Conservation (phyloP, 805 yeast genomes). For the Lachancea mirantina region DNA sequence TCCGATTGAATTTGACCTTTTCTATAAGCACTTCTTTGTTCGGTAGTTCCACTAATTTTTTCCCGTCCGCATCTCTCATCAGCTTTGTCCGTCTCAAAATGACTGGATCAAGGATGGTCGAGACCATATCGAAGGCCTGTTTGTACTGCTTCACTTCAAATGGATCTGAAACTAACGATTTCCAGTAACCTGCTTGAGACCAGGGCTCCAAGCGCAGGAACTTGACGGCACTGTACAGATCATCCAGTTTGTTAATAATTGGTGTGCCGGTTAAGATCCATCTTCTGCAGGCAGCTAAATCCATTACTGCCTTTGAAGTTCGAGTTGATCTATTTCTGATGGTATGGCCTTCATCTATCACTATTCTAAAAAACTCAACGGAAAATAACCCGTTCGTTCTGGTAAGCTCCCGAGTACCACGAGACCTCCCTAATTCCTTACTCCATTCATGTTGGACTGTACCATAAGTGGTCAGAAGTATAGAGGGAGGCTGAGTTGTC, state of each 20-base stretch:
- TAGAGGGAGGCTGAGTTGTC: slow-evolving; percentile 47
- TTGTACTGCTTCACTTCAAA: slow-evolving; percentile 66
- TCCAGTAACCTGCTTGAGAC: slow-evolving; percentile 82
- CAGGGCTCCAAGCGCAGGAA: slow-evolving; percentile 83
- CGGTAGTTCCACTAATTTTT: slow-evolving; percentile 69
- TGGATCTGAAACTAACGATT: slow-evolving; percentile 73
- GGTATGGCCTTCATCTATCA: slow-evolving; percentile 86
- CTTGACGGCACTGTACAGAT: slow-evolving; percentile 67
- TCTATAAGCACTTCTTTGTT: slow-evolving; percentile 65
- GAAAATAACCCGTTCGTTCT: slow-evolving; percentile 53
- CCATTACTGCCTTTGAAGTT: slow-evolving; percentile 71
- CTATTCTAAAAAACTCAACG: slow-evolving; percentile 65
- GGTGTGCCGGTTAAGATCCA: slow-evolving; percentile 96
- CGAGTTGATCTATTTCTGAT: slow-evolving; percentile 74
- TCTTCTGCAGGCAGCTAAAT: slow-evolving; percentile 52
- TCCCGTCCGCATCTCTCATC: slow-evolving; percentile 71
- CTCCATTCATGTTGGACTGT: slow-evolving; percentile 73
- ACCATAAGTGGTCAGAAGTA: slow-evolving; percentile 82
- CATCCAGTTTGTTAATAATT: slow-evolving; percentile 80
- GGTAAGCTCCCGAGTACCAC: slow-evolving; percentile 12
- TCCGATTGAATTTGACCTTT: slow-evolving; percentile 54
- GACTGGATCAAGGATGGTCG: slow-evolving; percentile 76
- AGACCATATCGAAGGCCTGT: slow-evolving; percentile 77
- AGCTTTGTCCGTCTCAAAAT: slow-evolving; percentile 77
- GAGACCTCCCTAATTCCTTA: slow-evolving; percentile 29